Base-by-base conservation (phyloP, 2,329 filamentous ascomycete species). In the Phyllachora maydis region DNA sequence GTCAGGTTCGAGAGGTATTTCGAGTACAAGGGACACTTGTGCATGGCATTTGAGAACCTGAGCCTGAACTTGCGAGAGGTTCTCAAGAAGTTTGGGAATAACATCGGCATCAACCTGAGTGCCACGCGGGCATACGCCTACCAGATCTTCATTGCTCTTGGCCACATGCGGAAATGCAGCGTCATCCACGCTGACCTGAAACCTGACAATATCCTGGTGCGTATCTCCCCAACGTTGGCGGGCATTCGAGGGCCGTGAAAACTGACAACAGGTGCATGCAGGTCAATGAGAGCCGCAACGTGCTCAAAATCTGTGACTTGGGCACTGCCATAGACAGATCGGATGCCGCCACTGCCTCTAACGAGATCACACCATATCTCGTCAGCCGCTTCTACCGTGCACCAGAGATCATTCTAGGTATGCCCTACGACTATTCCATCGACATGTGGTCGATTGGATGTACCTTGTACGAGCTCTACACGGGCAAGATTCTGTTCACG, bases 371-470 rank as follows among this genome's bases (percentile, higher is more conserved):
- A 1, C 82, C 82, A 8, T 95, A 95, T 42, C 70, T 98, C 2
- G 82, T 95, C 41, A 93, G 82, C 52, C 74, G 90, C 26, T 98
- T 95, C 50, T 98, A 98, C 46, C 75, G 88, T 30, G 88, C 88
- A 4, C 88, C 90, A 3, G 88, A 98, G 51, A 81, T 98, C 41
- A 92, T 98, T 30, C 62, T 98, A 4, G 88, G 88, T n/a, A 83
- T 93, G 55, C 75, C 77, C 7, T 92, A 91, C 45, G 82, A 92
- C 43, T 90, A 85, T 43, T 74, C 76, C 6, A 79, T 95, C 33
- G 88, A 98, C 46, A 78, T 92, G 59, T 98, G 88, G 88, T 90
- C 85, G 6, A 81, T 95, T 34, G 90, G 88, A 18, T 98, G 88
- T 50, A 98, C 88, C 1, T 59, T 95, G 15, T 98, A 91, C 46